phyloP scores from a whole-genome alignment of 2,329 filamentous ascomycete species.

The Epichloe brachyelytri region DNA sequence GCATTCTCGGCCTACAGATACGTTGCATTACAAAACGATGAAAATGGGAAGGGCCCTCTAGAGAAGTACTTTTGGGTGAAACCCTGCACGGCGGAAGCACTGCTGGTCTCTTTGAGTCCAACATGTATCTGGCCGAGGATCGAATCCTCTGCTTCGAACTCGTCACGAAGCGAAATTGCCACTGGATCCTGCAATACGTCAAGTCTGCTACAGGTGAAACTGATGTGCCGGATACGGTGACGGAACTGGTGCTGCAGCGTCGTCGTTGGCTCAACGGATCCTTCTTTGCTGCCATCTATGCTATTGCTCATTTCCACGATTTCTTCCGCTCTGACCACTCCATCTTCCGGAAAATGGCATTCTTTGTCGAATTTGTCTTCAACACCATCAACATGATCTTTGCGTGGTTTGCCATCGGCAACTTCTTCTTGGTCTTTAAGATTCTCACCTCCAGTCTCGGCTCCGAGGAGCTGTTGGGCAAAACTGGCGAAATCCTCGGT shows the following conservation, averaged over 20 bases:
- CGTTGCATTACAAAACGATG: slow-evolving; percentile 90
- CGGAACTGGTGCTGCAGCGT: slow-evolving; percentile 89
- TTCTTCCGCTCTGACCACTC: slow-evolving; percentile 91
- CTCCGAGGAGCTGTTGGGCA: slow-evolving; percentile 54
- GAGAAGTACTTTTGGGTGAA: slow-evolving; percentile 97
- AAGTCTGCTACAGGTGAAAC: slow-evolving; percentile 96
- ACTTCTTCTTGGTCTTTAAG: slow-evolving; percentile 98
- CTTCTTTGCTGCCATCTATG: slow-evolving; percentile 96
- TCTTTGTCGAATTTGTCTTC: slow-evolving; percentile 87
- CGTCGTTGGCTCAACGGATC: slow-evolving; percentile 96
- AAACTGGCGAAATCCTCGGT: slow-evolving; percentile 65
- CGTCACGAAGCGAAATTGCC: slow-evolving; percentile 91
- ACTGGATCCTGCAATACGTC: slow-evolving; percentile 96
- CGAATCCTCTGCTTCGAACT: slow-evolving; percentile 98
- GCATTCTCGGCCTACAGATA: slow-evolving; percentile 98
- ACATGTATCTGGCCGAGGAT: slow-evolving; percentile 98
- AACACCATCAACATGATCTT: slow-evolving; percentile 96
- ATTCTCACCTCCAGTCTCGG: slow-evolving; percentile 85
- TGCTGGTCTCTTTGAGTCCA: slow-evolving; percentile 93
- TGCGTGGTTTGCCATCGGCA: slow-evolving; percentile 95
- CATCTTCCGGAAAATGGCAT: slow-evolving; percentile 72
- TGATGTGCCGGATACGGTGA: slow-evolving; percentile 87
- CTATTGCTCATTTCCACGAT: slow-evolving; percentile 88
- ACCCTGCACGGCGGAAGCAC: slow-evolving; percentile 86
- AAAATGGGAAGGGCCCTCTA: slow-evolving; percentile 80